Base-by-base conservation (phyloP, 202 grass and related monocot species). In the Digitaria exilis region DNA sequence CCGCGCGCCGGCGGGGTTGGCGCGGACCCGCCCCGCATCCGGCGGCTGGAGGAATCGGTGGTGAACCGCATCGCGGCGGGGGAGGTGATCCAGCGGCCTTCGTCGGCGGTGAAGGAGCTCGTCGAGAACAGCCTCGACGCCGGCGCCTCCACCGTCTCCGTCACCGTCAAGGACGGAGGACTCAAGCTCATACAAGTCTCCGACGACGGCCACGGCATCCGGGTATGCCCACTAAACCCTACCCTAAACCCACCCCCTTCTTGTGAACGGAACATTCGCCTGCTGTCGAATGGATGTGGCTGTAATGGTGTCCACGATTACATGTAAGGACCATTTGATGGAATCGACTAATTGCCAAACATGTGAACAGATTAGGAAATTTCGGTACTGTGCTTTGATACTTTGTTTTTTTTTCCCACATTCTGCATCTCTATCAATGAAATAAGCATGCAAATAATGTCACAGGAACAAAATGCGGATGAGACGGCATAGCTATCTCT, bases 161-260 rank as follows among this genome's bases (percentile, higher is more conserved):
- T 98, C 80, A 77, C 86, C 46, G 85, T 98, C 59, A 95, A 98
- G 88, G 92, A 95, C 69, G 89, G 95, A 6, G 90, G 95, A 4
- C 85, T 98, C 76, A 98, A 98, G 90, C 95, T 98, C 70, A 92
- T 98, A 70, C 87, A 89, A 64, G 95, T 98, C 73, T 95, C 90
- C 50, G 92, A 98, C 68, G 90, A 93, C 42, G 96, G 96, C 69
- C 92, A 95, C 64, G 92, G 92, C 75, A 93, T 98, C 75, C 77
- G 83, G 80, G 95, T 95, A 90, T 22, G 49, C 67, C 7, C 56
- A n/a, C 30, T 61, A 41, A 71, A 24, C 70, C 57, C n/a, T n/a
- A n/a, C n/a, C n/a, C 51, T 74, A 73, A 71, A 68, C 49, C 57
- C 78, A 6, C 21, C n/a, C 49, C 44, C 49, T 31, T 16, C 48